These are phyloP conservation scores for Candida koratica DNA, from an alignment of 805 yeast genomes.

Conservation along the genomic window DNA sequence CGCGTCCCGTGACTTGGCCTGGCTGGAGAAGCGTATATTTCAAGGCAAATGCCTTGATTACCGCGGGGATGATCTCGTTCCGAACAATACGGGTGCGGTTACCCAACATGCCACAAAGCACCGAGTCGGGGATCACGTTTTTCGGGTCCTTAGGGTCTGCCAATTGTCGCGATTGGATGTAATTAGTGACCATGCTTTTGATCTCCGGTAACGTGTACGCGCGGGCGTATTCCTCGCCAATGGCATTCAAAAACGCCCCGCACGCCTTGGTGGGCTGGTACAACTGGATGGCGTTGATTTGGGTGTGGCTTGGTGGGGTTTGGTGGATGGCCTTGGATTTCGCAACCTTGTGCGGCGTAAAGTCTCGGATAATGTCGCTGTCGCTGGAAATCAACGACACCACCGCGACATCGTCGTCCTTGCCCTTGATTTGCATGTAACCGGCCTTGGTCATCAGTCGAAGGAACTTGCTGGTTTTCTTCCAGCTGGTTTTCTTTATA, in stretches of 20 bases:
- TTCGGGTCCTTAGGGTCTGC: conserved; percentile 52
- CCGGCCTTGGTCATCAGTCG: conserved; percentile 81
- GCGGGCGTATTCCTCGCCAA: conserved; percentile 32
- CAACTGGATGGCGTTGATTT: conserved; percentile 23
- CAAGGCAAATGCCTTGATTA: conserved; percentile 47
- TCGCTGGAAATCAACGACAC: conserved; percentile 45
- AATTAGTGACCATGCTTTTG: conserved; percentile 48
- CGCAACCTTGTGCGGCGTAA: conserved; percentile 55
- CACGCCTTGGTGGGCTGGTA: conserved; percentile 57
- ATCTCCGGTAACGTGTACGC: conserved; percentile 56
- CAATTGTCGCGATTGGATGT: conserved; percentile 51
- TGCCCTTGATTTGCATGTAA: conserved; percentile 70
- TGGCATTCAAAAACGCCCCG: conserved; percentile 43
- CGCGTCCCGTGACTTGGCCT: conserved; percentile 30
- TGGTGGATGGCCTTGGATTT: conserved; percentile 19
- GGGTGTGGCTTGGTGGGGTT: no score
- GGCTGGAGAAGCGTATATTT: conserved; percentile 48
- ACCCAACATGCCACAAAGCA: conserved; percentile 43
- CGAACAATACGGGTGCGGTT: conserved; percentile 29
- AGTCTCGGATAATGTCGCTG: conserved; percentile 49
- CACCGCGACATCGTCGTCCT: conserved; percentile 74
- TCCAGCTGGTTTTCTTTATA: conserved; percentile 83
- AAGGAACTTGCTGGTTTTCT: conserved; percentile 78
- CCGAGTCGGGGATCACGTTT: conserved; percentile 52
- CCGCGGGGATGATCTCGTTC: conserved; percentile 43